A percentile compares a stretch with the other conserved stretches of the same genome.
Conservation (phyloP, 2,329 filamentous ascomycete genomes). For the Leptographium lundbergii region DNA sequence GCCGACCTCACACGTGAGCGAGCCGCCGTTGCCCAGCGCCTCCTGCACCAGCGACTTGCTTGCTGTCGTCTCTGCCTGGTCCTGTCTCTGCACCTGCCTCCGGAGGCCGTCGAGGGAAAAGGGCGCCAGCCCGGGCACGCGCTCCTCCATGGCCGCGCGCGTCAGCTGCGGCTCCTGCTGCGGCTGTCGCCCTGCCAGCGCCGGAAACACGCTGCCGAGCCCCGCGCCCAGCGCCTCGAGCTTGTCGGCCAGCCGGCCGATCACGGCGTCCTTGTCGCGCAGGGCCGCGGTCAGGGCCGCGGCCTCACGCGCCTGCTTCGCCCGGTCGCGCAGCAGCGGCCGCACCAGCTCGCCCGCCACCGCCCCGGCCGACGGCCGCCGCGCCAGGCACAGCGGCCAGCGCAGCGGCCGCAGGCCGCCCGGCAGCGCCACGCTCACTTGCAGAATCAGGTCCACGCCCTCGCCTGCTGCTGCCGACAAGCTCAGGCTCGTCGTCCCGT, state of each 20-base stretch:
- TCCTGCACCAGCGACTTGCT: conserved; percentile 4
- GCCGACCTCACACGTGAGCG: neutral
- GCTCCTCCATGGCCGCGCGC: conserved; percentile 27
- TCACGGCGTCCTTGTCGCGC: conserved; percentile 37
- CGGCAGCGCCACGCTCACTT: conserved; percentile 47
- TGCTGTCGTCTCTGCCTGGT: conserved; percentile 4
- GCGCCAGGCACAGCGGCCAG: conserved; percentile 51
- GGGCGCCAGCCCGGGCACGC: conserved; percentile 37
- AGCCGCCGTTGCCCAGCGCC: no score
- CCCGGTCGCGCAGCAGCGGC: conserved; percentile 36
- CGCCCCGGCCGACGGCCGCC: conserved; percentile 23
- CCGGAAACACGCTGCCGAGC: conserved; percentile 40
- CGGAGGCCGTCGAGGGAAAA: conserved; percentile 32
- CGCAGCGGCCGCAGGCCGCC: conserved; percentile 46
- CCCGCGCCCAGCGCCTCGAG: conserved; percentile 37
- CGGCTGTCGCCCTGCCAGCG: neutral
- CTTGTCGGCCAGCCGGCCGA: conserved; percentile 40
- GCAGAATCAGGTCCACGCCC: conserved; percentile 33
- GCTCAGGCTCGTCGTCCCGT: conserved; percentile 14
- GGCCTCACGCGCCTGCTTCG: conserved; percentile 25
- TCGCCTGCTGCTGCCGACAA: conserved; percentile 13
- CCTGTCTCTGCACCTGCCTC: neutral
- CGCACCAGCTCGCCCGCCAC: conserved; percentile 37
- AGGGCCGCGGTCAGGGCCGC: conserved; percentile 30
- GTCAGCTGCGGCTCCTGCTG: neutral